phyloP scores from a whole-genome alignment of 768 basidiomycete species.

The Leccinum incarnatum region DNA sequence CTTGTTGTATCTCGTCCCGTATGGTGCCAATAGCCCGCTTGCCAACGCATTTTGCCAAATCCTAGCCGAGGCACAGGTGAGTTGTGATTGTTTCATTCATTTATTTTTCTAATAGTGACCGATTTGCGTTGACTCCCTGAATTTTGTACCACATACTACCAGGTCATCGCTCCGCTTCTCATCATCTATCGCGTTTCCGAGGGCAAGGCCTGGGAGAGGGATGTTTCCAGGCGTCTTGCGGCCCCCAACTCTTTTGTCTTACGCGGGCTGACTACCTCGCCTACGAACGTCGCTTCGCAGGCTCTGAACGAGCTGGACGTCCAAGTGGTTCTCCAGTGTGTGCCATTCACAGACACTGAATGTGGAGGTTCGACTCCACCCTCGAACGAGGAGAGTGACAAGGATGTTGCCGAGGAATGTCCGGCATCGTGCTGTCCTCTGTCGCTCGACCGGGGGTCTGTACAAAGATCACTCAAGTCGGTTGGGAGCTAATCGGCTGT shows the following conservation, averaged over 20 bases:
- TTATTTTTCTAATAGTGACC: not conserved
- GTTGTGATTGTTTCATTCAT: not conserved
- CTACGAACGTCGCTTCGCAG: not conserved
- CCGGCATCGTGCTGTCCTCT: no score
- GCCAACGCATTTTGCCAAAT: conserved; percentile 29
- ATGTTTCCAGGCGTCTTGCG: conserved; percentile 6
- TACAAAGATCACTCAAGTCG: no score
- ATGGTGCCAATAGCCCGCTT: conserved; percentile 19
- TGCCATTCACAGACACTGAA: not conserved
- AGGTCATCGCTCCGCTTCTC: conserved; percentile 45
- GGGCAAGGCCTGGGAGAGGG: conserved; percentile 22
- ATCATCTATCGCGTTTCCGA: conserved; percentile 47
- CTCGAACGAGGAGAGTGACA: no score
- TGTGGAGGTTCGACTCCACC: not conserved
- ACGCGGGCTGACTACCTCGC: conserved; percentile 9
- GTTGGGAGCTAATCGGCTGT: no score
- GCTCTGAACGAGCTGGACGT: conserved; percentile 5
- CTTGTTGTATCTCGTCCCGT: conserved; percentile 32
- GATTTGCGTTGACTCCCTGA: not conserved
- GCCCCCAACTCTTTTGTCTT: conserved; percentile 2
- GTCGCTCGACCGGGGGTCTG: no score
- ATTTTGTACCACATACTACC: conserved; percentile 9
- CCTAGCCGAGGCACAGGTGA: conserved; percentile 30
- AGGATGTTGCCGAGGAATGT: no score
- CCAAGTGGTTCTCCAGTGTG: conserved; percentile 15